A percentile compares a stretch with the other conserved stretches of the same genome.
Conservation (phyloP, 805 yeast genomes). For the Candida saitoana region DNA sequence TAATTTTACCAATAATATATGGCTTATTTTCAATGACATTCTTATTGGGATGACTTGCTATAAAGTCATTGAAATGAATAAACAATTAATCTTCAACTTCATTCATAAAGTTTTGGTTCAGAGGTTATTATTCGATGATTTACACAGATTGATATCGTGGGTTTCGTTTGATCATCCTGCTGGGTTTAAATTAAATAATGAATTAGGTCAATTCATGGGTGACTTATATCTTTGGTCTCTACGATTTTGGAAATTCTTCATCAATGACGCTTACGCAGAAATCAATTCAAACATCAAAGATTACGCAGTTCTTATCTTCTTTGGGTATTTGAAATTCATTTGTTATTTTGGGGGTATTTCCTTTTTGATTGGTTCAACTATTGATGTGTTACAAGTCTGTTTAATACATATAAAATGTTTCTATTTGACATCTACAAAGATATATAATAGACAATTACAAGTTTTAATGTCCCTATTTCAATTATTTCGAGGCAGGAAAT, state of each 20-base stretch:
- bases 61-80: conserved; percentile 37
- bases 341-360: conserved; percentile 58
- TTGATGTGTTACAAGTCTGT: conserved; percentile 60
- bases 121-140: conserved; percentile 39
- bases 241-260: conserved; percentile 50
- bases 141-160: conserved; percentile 57
- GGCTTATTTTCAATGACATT: conserved; percentile 83
- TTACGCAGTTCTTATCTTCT: background rate
- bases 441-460: conserved; percentile 71
- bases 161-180: conserved; percentile 80
- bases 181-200: conserved; percentile 87
- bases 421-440: conserved; percentile 71
- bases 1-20: conserved; percentile 76
- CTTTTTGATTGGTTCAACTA: conserved; percentile 57
- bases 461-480: conserved; percentile 71
- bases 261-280: conserved; percentile 8
- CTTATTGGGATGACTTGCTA: conserved; percentile 65
- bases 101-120: conserved; percentile 31
- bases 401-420: conserved; percentile 75
- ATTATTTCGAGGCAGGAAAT: conserved; percentile 84
- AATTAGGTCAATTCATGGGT: conserved; percentile 79
- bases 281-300: background rate
- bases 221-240: conserved; percentile 84
- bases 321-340: conserved; percentile 12
- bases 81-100: conserved; percentile 15